A percentile compares a stretch with the other conserved stretches of the same genome.
Conservation (phyloP, 2,329 filamentous ascomycete species). For the Waltergamsia citrina region DNA sequence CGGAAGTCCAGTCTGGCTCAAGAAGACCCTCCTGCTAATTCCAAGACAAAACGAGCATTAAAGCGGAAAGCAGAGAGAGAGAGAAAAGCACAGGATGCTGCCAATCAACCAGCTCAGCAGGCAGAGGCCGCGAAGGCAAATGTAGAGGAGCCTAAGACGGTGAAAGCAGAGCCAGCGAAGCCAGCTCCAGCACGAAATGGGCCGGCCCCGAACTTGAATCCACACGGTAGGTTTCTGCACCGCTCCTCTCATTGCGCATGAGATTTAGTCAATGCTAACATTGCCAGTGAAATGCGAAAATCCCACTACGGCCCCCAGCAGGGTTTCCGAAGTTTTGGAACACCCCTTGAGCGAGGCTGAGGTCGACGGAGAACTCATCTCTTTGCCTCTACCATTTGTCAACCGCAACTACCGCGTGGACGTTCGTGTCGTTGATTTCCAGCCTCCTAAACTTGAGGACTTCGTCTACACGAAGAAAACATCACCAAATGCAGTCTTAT, state of each 20-base stretch:
- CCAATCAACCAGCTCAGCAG: neutral
- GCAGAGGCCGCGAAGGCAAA: neutral
- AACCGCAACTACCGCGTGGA: conserved; percentile 61
- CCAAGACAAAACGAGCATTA: conserved; percentile 4
- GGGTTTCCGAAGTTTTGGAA: conserved; percentile 29
- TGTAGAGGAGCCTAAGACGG: neutral
- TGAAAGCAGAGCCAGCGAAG: neutral
- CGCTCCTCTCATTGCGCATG: neutral
- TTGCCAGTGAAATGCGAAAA: conserved; percentile 38
- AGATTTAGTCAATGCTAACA: neutral
- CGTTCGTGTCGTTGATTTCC: conserved; percentile 76
- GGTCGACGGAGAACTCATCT: conserved; percentile 24
- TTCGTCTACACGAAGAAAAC: conserved; percentile 48
- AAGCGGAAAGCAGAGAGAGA: conserved; percentile 9
- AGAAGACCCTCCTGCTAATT: conserved; percentile 15
- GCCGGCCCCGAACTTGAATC: conserved; percentile 1
- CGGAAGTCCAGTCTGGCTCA: conserved; percentile 20
- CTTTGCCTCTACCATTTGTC: conserved; percentile 56
- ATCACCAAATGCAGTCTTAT: conserved; percentile 40
- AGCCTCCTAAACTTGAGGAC: conserved; percentile 58
- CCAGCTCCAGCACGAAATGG: neutral
- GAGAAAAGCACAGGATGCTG: conserved; percentile 12
- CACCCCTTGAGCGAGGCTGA: conserved; percentile 29
- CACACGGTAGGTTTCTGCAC: neutral
- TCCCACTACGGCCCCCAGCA: conserved; percentile 20